A percentile compares a stretch with the other conserved stretches of the same genome.
Conservation (phyloP, 805 yeast genomes). For the Lachancea waltii region DNA sequence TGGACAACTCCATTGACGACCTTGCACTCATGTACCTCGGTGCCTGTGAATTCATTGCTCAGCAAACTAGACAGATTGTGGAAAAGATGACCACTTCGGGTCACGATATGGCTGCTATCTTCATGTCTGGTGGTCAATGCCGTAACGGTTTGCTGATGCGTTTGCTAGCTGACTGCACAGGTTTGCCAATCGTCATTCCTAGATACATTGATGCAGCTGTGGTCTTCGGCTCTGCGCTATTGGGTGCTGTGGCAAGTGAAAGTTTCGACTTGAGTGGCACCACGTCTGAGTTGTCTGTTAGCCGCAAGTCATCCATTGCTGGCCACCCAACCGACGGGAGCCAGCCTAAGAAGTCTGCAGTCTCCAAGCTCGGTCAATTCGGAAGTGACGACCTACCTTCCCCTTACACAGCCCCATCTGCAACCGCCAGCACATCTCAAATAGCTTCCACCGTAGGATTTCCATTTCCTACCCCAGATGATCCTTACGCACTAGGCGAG, state of each 20-base stretch:
- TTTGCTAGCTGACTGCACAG: slow-evolving; percentile 87
- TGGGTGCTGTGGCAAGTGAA: slow-evolving; percentile 91
- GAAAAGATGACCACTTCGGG: slow-evolving; percentile 79
- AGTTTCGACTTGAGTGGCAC: slow-evolving; percentile 37
- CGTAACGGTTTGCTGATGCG: slow-evolving; percentile 85
- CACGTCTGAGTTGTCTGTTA: slow-evolving; percentile 11
- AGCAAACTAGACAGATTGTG: slow-evolving; percentile 92
- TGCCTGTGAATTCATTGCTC: slow-evolving; percentile 96
- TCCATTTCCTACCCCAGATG: slow-evolving; percentile 41
- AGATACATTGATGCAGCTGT: slow-evolving; percentile 95
- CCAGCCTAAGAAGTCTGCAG: slow-evolving; percentile 9
- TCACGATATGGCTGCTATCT: slow-evolving; percentile 66
- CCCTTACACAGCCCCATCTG: slow-evolving; percentile 75
- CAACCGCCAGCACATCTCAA: slow-evolving; percentile 52
- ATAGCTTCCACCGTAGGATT: slow-evolving; percentile 32
- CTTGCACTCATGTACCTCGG: slow-evolving; percentile 82
- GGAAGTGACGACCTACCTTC: slow-evolving; percentile 37
- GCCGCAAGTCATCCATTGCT: slow-evolving; percentile 16
- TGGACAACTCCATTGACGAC: slow-evolving; percentile 82
- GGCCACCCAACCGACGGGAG: slow-evolving; percentile 7
- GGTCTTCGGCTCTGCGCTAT: slow-evolving; percentile 89
- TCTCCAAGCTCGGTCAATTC: slow-evolving; percentile 6
- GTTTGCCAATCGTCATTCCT: slow-evolving; percentile 86
- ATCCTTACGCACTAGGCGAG: slow-evolving; percentile 25
- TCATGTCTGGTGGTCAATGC: slow-evolving; percentile 95